Conservation (phyloP, 208 protist genomes). For the Leishmania arabica region DNA sequence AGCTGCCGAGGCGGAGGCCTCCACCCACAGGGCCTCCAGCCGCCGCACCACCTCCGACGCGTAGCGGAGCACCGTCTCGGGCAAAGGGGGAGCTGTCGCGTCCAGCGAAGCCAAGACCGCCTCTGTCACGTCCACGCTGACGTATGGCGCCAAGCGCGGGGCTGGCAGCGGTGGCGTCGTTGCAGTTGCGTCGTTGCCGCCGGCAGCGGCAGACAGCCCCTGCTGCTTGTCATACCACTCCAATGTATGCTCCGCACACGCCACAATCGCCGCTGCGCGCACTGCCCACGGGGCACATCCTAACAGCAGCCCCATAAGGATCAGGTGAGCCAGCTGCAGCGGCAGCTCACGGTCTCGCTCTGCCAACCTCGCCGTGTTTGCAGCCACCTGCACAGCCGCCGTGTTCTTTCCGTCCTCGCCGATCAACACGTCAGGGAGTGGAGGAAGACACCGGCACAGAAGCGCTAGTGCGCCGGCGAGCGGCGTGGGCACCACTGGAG, state of each 20-base stretch:
- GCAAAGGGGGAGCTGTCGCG: constrained; percentile 12
- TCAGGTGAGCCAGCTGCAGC: constrained; percentile 74
- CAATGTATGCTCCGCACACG: constrained; percentile 20
- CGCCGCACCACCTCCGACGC: constrained; percentile 15
- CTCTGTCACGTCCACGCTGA: constrained; percentile 30
- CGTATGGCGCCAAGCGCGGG: neutral
- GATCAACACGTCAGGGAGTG: neutral
- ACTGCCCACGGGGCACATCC: constrained; percentile 31
- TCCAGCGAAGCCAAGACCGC: constrained; percentile 16
- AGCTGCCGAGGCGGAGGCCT: neutral
- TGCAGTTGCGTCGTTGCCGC: neutral
- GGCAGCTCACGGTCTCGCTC: constrained; percentile 38
- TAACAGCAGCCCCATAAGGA: constrained; percentile 60
- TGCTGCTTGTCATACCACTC: constrained; percentile 12
- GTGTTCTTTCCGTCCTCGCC: neutral
- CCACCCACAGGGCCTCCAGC: neutral
- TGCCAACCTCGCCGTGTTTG: neutral
- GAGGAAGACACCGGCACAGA: constrained; percentile 24
- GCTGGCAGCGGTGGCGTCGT: neutral
- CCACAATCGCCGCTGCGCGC: constrained; percentile 30
- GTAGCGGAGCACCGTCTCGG: constrained; percentile 9
- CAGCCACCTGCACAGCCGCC: neutral
- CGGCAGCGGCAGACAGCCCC: neutral
- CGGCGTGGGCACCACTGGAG: constrained; percentile 1
- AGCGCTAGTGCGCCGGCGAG: constrained; percentile 18